Evolutionary conservation across 2,329 filamentous ascomycete species (phyloP).

Genomic region (Periconia macrospinosa): DNA sequence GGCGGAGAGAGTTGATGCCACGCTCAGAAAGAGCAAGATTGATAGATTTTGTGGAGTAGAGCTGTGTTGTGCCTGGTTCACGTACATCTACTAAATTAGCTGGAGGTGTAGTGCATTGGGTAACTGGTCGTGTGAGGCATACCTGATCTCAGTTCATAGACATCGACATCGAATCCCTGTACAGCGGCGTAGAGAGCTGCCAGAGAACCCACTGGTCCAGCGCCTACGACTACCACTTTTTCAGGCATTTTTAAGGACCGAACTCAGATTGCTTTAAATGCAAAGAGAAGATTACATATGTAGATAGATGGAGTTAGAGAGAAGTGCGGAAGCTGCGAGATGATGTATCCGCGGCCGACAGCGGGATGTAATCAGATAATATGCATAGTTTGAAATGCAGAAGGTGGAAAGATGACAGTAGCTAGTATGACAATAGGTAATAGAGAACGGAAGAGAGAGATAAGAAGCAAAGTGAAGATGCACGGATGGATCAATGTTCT

Average conservation of each 20-base stretch:
- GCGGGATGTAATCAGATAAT: neutral
- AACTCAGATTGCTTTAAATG: neutral
- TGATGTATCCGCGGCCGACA: neutral
- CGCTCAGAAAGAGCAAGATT: constrained; percentile 93
- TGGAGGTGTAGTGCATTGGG: neutral
- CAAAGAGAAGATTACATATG: neutral
- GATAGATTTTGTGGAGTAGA: constrained; percentile 99
- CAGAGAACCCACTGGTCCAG: constrained; percentile 88
- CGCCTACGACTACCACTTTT: constrained; percentile 84
- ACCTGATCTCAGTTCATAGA: constrained; percentile 94
- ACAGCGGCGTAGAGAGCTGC: constrained; percentile 91
- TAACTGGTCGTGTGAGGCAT: constrained; percentile 23
- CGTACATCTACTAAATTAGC: constrained; percentile 69
- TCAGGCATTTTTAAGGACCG: constrained; percentile 44
- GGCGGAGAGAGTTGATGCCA: constrained; percentile 83
- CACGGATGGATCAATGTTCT: no score
- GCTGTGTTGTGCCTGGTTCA: constrained; percentile 75
- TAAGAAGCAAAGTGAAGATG: no score
- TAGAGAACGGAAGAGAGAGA: no score
- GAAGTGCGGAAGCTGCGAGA: neutral
- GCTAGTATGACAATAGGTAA: no score
- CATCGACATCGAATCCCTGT: constrained; percentile 84
- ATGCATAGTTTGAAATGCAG: neutral
- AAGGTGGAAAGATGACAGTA: neutral
- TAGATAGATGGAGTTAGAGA: neutral